A percentile compares a stretch with the other conserved stretches of the same genome.
phyloP scores from a whole-genome alignment of 345 rosid species.

The Aquilaria yunnanensis region DNA sequence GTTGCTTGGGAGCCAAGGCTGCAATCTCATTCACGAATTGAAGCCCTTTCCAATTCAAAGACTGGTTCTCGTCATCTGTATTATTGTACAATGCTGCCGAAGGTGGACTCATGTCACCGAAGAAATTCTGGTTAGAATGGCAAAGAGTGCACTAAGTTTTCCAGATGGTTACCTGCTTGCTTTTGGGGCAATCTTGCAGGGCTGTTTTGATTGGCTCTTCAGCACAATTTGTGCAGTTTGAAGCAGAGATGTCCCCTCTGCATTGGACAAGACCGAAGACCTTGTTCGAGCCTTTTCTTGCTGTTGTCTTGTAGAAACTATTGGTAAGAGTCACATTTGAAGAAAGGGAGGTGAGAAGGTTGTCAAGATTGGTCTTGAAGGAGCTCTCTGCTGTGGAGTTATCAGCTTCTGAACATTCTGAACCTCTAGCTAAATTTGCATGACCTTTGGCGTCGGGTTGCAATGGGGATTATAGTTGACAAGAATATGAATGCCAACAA shows the following conservation, averaged over 20 bases:
- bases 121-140: conserved; percentile 20
- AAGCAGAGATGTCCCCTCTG: conserved; percentile 28
- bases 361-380: conserved; percentile 22
- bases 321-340: conserved; percentile 13
- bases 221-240: conserved; percentile 27
- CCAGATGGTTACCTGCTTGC: too few relatives aligned
- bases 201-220: conserved; percentile 15
- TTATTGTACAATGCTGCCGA: conserved; percentile 15
- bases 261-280: conserved; percentile 36
- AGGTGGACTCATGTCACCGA: conserved; percentile 19
- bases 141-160: conserved; percentile 22
- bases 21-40: conserved; percentile 25
- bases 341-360: conserved; percentile 19
- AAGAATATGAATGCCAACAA: conserved; percentile 3
- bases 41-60: conserved; percentile 14
- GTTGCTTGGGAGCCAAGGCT: conserved; percentile 16
- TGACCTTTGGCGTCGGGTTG: not conserved
- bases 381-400: conserved; percentile 16
- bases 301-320: conserved; percentile 22
- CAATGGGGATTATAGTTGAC: conserved; percentile 7
- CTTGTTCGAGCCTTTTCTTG: conserved; percentile 19
- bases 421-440: conserved; percentile 7
- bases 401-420: conserved; percentile 22
- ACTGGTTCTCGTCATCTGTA: conserved; percentile 21
- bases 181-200: conserved; percentile 13